Base-by-base conservation (phyloP, 441 rosid genomes). In the Pelargonium australe region DNA sequence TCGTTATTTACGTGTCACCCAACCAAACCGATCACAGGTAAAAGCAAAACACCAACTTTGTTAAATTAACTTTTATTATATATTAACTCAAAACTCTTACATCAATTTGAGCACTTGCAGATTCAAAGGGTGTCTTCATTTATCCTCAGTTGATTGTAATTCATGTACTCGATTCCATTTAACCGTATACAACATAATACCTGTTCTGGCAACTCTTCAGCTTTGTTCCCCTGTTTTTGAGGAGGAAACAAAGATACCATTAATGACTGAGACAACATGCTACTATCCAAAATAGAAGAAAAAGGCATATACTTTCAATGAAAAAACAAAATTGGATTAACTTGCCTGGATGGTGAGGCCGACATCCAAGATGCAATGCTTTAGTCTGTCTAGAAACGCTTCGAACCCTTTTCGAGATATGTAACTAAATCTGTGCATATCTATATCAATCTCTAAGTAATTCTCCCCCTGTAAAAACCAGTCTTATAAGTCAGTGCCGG, bases 321-420 rank as follows among this genome's bases (percentile, higher is more conserved):
- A 44, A 7, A 64, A 66, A 62, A 40, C 14, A 41, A n/a, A 28
- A 16, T 23, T 57, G n/a, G 47, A 37, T 34, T 7, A 19, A 62
- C 83, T 71, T 76, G 74, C 96, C 97, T 92, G 97, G 79, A 89
- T 88, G 19, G 96, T 92, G 78, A 92, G 87, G 77, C 97, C 96
- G 65, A 92, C 89, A 64, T 92, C 96, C 78, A 89, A 74, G 69
- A 85, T 72, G 53, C 90, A 86, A 43, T 73, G 72, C 85, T 87
- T 92, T 45, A 92, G 89, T 73, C 92, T 80, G 78, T 89, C 90
- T 19, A 89, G 70, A 80, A 92, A 92, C 37, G 95, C 80, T 83
- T 85, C 94, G 73, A 88, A 89, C 20, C 97, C 97, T 85, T 91
- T 91, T 74, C 97, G 75, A 25, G 97, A 89, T 37, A 89, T 89